Base-by-base conservation (phyloP, 176 grass and related monocot species). In the Eragrostis curvula region DNA sequence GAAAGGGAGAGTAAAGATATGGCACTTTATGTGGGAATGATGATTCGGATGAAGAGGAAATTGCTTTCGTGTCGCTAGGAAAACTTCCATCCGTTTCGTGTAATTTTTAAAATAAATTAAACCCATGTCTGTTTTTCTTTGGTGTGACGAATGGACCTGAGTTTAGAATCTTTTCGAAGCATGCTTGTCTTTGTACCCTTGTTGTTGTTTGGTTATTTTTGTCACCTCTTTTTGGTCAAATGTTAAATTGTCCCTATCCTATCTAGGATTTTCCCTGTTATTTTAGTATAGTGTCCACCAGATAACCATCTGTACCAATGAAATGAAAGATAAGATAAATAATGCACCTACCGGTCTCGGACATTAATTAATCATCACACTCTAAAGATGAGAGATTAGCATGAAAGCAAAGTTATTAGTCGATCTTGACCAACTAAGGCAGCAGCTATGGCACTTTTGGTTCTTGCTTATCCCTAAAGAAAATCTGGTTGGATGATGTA, bases 401-500 rank as follows among this genome's bases (percentile, higher is more conserved):
- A 56, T 79, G 56, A 52, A 58, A 81, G 64, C 58, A 78, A 85
- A 72, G 71, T 75, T 74, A 64, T 65, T 62, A 53, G n/a, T 73
- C 18, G 41, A 75, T 49, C 66, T 82, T 78, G 82, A 87, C 27
- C 55, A 70, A 78, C 30, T 45, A 7, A 74, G 65, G 60, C 18
- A 53, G 23, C 7, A 24, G 46, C 28, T 57, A 32, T 66, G 49
- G 5, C 74, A 57, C 80, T 25, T 77, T 70, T 51, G 66, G 80
- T 69, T 76, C 65, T 81, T 84, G 57, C 87, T 90, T 90, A 82
- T 87, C 84, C 65, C 9, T 52, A 61, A 85, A 88, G 81, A 77
- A 81, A 88, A 24, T 61, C n/a, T 68, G 62, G 64, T 41, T 58
- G 11, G 30, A 57, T 18, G 18, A 51, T 41, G 62, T 49, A 18